A percentile compares a stretch with the other conserved stretches of the same genome.
Evolutionary conservation across 2,329 filamentous ascomycete genomes (phyloP).

Genomic region (Cordyceps cicadae): DNA sequence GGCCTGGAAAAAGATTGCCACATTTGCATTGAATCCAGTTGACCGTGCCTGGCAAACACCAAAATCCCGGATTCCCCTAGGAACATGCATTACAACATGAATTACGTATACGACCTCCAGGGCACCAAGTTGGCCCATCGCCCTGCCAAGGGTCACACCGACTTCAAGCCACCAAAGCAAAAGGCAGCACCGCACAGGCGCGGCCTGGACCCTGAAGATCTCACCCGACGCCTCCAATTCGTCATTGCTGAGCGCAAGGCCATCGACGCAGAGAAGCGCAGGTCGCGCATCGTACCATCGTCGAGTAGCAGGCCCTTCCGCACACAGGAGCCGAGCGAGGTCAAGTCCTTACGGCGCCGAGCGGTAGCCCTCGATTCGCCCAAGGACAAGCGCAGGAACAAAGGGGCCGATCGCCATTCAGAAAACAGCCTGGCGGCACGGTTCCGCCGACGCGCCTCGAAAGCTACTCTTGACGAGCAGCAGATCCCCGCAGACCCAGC

Average conservation of each 20-base stretch:
- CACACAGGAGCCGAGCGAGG: slow-evolving; percentile 1
- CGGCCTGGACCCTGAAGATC: slow-evolving; percentile 45
- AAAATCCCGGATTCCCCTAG: not conserved
- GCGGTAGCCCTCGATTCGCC: not conserved
- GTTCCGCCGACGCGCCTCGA: slow-evolving; percentile 5
- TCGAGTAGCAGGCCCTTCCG: slow-evolving; percentile 11
- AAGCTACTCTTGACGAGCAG: slow-evolving; percentile 1
- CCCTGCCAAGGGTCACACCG: not conserved
- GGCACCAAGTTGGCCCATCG: slow-evolving; percentile 4
- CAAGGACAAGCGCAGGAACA: slow-evolving; percentile 10
- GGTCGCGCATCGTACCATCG: not conserved
- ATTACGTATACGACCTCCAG: slow-evolving; percentile 17
- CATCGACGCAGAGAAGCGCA: slow-evolving; percentile 25
- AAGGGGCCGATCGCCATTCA: slow-evolving; percentile 3
- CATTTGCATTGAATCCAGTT: not conserved
- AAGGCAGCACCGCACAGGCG: slow-evolving; percentile 17
- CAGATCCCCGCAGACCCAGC: not conserved
- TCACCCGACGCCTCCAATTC: slow-evolving; percentile 42
- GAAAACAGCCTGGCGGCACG: slow-evolving; percentile 1
- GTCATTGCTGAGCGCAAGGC: slow-evolving; percentile 44
- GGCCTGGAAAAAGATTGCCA: not conserved
- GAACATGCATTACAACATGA: slow-evolving; percentile 20
- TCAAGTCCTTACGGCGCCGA: not conserved
- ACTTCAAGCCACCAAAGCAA: slow-evolving; percentile 10
- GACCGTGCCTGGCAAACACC: not conserved